Conservation (phyloP, 2,329 filamentous ascomycete species). For the Geosmithia putterillii region DNA sequence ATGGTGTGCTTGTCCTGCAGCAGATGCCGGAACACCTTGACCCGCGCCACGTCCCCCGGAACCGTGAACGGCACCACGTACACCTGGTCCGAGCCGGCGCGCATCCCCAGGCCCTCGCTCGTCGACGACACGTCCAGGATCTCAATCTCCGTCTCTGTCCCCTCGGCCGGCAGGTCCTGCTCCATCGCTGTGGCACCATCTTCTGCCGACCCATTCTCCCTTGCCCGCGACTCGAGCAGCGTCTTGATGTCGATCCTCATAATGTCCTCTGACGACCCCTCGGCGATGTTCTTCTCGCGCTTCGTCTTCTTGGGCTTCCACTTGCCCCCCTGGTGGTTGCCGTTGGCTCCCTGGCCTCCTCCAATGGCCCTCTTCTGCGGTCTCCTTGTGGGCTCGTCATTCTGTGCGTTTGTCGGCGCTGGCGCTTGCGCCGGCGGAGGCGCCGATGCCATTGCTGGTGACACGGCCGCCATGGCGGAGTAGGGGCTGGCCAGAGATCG, state of each 20-base stretch:
- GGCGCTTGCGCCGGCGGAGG: background rate
- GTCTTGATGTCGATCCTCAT: slow-evolving; percentile 49
- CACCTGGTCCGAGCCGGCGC: slow-evolving; percentile 49
- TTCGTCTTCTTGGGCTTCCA: slow-evolving; percentile 39
- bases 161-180: slow-evolving; percentile 45
- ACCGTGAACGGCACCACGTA: slow-evolving; percentile 83
- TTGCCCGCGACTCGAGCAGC: slow-evolving; percentile 18
- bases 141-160: slow-evolving; percentile 70
- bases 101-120: slow-evolving; percentile 75
- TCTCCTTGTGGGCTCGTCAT: background rate
- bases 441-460: background rate
- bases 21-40: slow-evolving; percentile 68
- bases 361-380: slow-evolving; percentile 1
- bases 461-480: background rate
- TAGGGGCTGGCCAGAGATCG: background rate
- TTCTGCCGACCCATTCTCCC: slow-evolving; percentile 5
- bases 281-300: slow-evolving; percentile 46
- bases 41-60: slow-evolving; percentile 69
- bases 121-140: slow-evolving; percentile 78
- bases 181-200: slow-evolving; percentile 13
- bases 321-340: slow-evolving; percentile 7
- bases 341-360: background rate
- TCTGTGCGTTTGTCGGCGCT: background rate
- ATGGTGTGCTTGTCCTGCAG: slow-evolving; percentile 54
- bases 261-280: slow-evolving; percentile 55